phyloP scores from a whole-genome alignment of 2,329 filamentous ascomycete species.

The Aurifilum marmelostoma region DNA sequence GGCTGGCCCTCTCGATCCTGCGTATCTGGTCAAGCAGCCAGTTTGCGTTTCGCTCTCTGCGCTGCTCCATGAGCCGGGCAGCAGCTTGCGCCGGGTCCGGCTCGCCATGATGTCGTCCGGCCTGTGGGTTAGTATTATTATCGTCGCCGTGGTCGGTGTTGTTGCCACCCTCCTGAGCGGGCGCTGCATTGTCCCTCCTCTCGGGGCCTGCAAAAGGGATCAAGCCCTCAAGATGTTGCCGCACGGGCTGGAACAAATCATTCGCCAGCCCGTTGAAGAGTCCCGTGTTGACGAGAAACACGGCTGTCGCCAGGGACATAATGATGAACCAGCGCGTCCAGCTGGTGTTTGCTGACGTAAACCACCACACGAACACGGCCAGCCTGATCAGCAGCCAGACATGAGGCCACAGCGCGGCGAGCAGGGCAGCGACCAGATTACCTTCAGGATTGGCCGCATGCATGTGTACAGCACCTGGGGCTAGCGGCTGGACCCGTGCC shows the following conservation, averaged over 20 bases:
- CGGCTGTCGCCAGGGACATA: constrained; percentile 53
- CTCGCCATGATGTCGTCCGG: constrained; percentile 35
- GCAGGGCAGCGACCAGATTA: constrained; percentile 38
- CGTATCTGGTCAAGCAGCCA: constrained; percentile 56
- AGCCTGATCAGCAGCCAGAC: constrained; percentile 64
- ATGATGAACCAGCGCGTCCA: constrained; percentile 64
- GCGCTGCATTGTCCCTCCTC: constrained; percentile 30
- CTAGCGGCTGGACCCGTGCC: constrained; percentile 20
- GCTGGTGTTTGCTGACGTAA: constrained; percentile 60
- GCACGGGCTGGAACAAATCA: constrained; percentile 58
- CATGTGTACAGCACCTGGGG: constrained; percentile 26
- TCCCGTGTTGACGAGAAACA: constrained; percentile 65
- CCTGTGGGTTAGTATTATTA: constrained; percentile 33
- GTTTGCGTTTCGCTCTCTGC: constrained; percentile 48
- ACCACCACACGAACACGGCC: constrained; percentile 66
- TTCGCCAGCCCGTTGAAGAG: constrained; percentile 59
- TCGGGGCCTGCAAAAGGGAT: constrained; percentile 53
- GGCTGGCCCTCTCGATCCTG: constrained; percentile 60
- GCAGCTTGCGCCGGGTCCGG: constrained; percentile 56
- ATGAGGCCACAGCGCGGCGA: constrained; percentile 59
- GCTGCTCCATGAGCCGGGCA: constrained; percentile 55
- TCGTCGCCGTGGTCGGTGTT: constrained; percentile 27
- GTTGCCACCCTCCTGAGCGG: constrained; percentile 33
- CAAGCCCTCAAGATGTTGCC: constrained; percentile 61
- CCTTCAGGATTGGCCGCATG: constrained; percentile 46